Conservation (phyloP, 139 green algal species). For the Closterium sp. region DNA sequence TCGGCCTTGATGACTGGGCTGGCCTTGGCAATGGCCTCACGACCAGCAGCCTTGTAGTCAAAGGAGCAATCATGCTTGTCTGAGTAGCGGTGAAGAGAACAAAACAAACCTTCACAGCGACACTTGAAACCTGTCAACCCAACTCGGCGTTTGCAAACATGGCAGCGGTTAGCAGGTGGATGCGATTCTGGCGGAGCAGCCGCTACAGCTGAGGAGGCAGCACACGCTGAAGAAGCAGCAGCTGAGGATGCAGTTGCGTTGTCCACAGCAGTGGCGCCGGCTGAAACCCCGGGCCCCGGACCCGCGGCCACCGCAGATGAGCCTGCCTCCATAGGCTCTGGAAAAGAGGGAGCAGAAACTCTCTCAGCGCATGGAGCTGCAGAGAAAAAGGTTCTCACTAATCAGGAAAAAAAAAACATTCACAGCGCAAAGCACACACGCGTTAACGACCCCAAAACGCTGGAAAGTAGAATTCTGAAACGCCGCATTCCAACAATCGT, state of each 20-base stretch:
- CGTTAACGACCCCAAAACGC: too few species aligned
- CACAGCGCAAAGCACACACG: too few species aligned
- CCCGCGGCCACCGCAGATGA: background rate
- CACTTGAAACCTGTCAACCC: constrained; percentile 89
- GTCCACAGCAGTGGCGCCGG: background rate
- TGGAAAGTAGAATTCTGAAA: too few species aligned
- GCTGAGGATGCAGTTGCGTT: constrained; percentile 6
- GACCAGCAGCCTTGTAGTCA: constrained; percentile 76
- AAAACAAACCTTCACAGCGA: constrained; percentile 77
- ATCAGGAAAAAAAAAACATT: background rate
- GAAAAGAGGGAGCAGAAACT: background rate
- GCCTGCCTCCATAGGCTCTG: background rate
- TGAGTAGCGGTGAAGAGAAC: constrained; percentile 74
- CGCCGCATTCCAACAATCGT: too few species aligned
- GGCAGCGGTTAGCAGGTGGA: constrained; percentile 47
- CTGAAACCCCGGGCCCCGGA: background rate
- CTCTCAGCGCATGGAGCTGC: background rate
- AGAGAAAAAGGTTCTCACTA: background rate
- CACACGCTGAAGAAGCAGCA: background rate
- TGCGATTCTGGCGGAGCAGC: constrained; percentile 4
- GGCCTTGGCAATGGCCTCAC: constrained; percentile 61
- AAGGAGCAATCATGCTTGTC: constrained; percentile 82
- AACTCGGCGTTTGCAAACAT: constrained; percentile 63
- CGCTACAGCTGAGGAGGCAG: constrained; percentile 6
- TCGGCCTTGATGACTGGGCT: constrained; percentile 58